These are phyloP conservation scores for Bondarzewia mesenterica DNA, from an alignment of 1,284 basidiomycete genomes.

Conservation along the genomic window DNA sequence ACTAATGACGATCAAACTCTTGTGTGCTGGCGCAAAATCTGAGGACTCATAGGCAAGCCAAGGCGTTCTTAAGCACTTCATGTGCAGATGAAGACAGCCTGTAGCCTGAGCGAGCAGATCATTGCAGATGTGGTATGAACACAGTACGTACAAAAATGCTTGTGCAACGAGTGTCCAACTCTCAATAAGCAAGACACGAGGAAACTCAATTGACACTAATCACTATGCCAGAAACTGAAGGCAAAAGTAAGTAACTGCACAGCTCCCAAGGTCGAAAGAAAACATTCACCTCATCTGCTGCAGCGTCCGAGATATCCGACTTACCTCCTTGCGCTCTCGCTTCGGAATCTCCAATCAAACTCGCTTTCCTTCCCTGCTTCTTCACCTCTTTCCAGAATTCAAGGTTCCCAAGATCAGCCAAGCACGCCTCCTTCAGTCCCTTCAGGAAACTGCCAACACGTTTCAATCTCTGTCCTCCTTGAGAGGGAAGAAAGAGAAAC, in stretches of 20 bases:
- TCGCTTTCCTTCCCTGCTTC: slow-evolving; percentile 40
- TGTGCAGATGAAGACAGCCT: too few relatives aligned
- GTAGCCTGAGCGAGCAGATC: too few relatives aligned
- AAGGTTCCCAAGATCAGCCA: slow-evolving; percentile 44
- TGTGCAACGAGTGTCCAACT: not conserved
- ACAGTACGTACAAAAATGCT: too few relatives aligned
- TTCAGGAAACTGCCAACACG: slow-evolving; percentile 43
- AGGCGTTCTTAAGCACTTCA: too few relatives aligned
- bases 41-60: too few relatives aligned
- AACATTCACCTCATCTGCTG: slow-evolving; percentile 8
- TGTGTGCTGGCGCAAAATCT: too few relatives aligned
- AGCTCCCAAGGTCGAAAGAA: not conserved
- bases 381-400: slow-evolving; percentile 58
- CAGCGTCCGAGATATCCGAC: slow-evolving; percentile 42
- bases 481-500: not conserved
- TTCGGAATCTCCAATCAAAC: slow-evolving; percentile 58
- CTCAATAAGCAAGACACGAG: not conserved
- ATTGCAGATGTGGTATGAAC: too few relatives aligned
- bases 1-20: too few relatives aligned
- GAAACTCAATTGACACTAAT: not conserved
- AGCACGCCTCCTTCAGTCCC: slow-evolving; percentile 48
- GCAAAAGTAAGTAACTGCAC: not conserved
- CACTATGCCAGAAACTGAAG: not conserved
- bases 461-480: not conserved
- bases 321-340: slow-evolving; percentile 47